phyloP scores from a whole-genome alignment of 2,329 filamentous ascomycete genomes.

The Fusarium sp. region DNA sequence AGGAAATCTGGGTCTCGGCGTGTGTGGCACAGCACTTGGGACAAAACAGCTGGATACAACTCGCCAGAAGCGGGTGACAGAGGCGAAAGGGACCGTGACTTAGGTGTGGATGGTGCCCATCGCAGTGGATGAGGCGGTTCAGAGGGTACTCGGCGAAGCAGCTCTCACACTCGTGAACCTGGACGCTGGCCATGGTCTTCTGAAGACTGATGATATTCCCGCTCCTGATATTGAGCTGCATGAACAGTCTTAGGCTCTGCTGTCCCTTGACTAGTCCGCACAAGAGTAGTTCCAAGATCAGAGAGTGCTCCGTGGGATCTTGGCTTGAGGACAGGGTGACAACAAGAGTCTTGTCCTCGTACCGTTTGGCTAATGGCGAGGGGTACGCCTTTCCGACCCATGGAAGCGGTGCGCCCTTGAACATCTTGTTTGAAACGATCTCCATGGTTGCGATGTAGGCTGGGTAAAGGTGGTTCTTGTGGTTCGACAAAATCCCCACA shows the following conservation, averaged over 20 bases:
- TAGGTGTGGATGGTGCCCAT: conserved; percentile 66
- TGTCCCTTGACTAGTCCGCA: conserved; percentile 15
- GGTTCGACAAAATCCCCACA: conserved; percentile 9
- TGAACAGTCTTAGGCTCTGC: conserved; percentile 20
- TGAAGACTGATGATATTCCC: conserved; percentile 55
- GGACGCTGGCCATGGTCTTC: conserved; percentile 60
- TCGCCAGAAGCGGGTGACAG: conserved; percentile 18
- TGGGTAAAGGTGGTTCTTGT: conserved; percentile 32
- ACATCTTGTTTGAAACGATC: neutral
- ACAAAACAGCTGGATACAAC: conserved; percentile 70
- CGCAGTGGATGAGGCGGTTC: conserved; percentile 77
- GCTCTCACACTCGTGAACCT: conserved; percentile 76
- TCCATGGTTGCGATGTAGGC: conserved; percentile 16
- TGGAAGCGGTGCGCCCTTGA: neutral
- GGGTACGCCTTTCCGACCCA: conserved; percentile 29
- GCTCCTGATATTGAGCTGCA: conserved; percentile 25
- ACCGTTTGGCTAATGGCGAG: neutral
- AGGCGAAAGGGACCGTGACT: conserved; percentile 22
- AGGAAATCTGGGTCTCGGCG: conserved; percentile 76
- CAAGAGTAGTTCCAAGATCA: conserved; percentile 38
- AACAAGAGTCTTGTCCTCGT: conserved; percentile 17
- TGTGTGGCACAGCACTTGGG: conserved; percentile 72
- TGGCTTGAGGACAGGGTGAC: neutral
- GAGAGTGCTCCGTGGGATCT: conserved; percentile 3
- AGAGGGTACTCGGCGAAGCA: conserved; percentile 77